phyloP scores from a whole-genome alignment of 305 asterid species.

The Fraxinus greggii region DNA sequence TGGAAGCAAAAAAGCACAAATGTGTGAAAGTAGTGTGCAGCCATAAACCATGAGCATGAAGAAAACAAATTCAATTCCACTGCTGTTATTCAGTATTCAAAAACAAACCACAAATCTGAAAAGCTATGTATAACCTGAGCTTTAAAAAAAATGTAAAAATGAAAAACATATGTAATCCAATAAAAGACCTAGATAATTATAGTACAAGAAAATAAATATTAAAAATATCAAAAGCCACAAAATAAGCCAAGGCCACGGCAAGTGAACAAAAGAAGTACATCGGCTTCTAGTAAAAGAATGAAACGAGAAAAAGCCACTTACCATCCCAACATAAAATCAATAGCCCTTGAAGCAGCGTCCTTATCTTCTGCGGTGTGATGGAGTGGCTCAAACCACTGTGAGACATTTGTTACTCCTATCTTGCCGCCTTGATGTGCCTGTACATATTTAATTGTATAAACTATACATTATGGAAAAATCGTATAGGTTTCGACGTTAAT shows the following conservation, averaged over 20 bases:
- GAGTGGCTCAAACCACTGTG: neutral
- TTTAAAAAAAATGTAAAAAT: too few relatives aligned
- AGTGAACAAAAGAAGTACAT: neutral
- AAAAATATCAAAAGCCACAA: neutral
- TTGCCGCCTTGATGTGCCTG: neutral
- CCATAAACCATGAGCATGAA: too few relatives aligned
- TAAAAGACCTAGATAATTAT: too few relatives aligned
- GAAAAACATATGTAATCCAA: neutral
- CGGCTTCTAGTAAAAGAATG: neutral
- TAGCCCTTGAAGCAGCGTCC: neutral
- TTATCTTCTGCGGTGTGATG: neutral
- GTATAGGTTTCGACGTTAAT: neutral
- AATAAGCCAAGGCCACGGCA: neutral
- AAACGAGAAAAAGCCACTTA: neutral
- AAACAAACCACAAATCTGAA: too few relatives aligned
- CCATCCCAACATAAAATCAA: constrained; percentile 12
- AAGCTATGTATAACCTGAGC: too few relatives aligned
- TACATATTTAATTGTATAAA: neutral
- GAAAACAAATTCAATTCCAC: too few relatives aligned
- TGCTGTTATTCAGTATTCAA: too few relatives aligned
- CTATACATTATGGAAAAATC: neutral
- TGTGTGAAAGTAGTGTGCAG: too few relatives aligned
- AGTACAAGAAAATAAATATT: too few relatives aligned
- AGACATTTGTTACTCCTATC: neutral
- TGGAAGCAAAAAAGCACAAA: too few relatives aligned